Evolutionary conservation across 495 filamentous ascomycete genomes (phyloP), one percentile per base, ranked within the genome.

Genomic region (Tuber melanosporum): DNA sequence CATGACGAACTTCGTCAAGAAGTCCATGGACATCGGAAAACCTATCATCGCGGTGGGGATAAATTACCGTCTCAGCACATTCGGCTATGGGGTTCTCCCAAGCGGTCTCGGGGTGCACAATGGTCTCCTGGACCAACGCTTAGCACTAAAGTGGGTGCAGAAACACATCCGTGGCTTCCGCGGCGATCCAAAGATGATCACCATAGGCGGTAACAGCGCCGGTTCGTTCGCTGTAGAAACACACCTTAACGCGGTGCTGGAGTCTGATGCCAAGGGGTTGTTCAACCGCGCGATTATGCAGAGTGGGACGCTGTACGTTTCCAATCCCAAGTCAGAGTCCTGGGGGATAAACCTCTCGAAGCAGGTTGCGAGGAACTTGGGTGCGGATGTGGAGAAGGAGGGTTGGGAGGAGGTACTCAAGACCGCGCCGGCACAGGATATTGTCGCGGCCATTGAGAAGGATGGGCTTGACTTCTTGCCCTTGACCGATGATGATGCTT

Each of bases 81-180:
- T 78, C 17, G 78, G 76, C 3, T 79, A 74, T 20, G 52, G 52
- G 12, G 52, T 62, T 32, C 76, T 81, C 42, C 52, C 73, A 42
- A 78, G 47, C 46, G 75, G 20, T 42, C 70, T 72, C 71, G 47
- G 73, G 0, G 66, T 70, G 0, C 92, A 92, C 78, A 88, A 86
- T 0, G 91, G 87, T 2, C 84, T 93, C 4, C 84, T 87, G 46
- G 92, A 94, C 78, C 92, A 94, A 79, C 85, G 88, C 7, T 85
- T 91, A 76, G 91, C 89, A 17, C 84, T 94, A 32, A 83, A 91
- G 70, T 95, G 92, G 92, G 87, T 94, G 5, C 88, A 91, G 76
- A 86, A 88, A 73, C 85, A 92, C 78, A 91, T 94, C 74, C 85
- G 87, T 74, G 85, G 87, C 0, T 94, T 94, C 80, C 91, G 91